Conservation (phyloP, 208 protist species). For the Crithidia thermophila region DNA sequence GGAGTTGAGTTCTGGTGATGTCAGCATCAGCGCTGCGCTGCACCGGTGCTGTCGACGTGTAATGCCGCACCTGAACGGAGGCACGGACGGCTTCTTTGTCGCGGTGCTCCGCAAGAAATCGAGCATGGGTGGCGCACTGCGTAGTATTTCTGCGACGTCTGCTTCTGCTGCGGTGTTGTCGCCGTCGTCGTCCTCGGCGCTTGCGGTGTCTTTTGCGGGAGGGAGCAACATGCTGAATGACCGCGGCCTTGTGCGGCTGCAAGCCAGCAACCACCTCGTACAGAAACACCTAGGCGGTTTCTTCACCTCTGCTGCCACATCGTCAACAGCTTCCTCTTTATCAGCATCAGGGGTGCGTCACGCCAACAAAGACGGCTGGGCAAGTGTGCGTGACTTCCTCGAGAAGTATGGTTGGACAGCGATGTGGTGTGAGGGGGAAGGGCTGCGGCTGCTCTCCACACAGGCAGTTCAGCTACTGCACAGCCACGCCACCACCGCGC, state of each 20-base stretch:
- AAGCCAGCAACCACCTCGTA: slow-evolving; percentile 32
- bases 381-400: slow-evolving; percentile 18
- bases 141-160: neutral
- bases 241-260: slow-evolving; percentile 31
- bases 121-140: neutral
- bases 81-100: slow-evolving; percentile 80
- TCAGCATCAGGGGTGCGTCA: neutral
- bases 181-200: slow-evolving; percentile 10
- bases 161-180: neutral
- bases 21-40: slow-evolving; percentile 23
- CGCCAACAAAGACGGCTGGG: slow-evolving; percentile 6
- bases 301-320: slow-evolving; percentile 10
- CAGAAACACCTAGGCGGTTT: slow-evolving; percentile 38
- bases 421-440: slow-evolving; percentile 48
- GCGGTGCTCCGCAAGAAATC: slow-evolving; percentile 46
- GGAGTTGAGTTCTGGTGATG: neutral
- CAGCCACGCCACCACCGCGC: slow-evolving; percentile 13
- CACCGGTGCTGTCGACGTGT: slow-evolving; percentile 60
- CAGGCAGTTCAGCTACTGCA: slow-evolving; percentile 28
- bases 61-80: slow-evolving; percentile 68
- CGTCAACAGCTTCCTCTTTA: neutral
- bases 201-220: slow-evolving; percentile 14
- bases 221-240: slow-evolving; percentile 27
- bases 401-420: slow-evolving; percentile 18
- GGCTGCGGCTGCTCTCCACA: slow-evolving; percentile 46